Conservation (phyloP, 495 filamentous ascomycete species). For the Penicillium angulare region DNA sequence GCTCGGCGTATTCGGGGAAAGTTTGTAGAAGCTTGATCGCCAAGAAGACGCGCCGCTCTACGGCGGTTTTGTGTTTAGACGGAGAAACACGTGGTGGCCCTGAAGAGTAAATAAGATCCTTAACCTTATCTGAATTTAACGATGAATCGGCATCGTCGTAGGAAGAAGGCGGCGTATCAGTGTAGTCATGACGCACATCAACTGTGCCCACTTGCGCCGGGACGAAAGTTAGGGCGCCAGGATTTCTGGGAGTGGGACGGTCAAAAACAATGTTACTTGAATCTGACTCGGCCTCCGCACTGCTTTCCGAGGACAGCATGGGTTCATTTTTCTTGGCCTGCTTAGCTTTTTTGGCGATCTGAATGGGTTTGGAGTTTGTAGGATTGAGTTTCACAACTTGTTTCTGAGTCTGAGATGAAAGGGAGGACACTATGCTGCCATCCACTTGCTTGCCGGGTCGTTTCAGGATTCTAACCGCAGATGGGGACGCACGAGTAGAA, state of each 20-base stretch:
- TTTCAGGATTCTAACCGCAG: not conserved
- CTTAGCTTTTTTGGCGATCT: not conserved
- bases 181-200: conserved; percentile 8
- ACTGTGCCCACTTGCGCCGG: conserved; percentile 28
- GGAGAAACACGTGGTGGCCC: conserved; percentile 22
- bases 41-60: conserved; percentile 33
- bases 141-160: conserved; percentile 34
- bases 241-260: conserved; percentile 16
- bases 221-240: conserved; percentile 25
- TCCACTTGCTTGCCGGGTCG: not conserved
- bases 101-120: conserved; percentile 9
- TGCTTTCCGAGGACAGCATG: conserved; percentile 25
- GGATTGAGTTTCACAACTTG: not conserved
- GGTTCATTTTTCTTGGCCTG: not conserved
- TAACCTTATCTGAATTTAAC: conserved; percentile 13
- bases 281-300: conserved; percentile 35
- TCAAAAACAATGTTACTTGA: conserved; percentile 34
- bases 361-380: not conserved
- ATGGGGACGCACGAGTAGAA: not conserved
- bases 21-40: conserved; percentile 37
- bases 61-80: conserved; percentile 23
- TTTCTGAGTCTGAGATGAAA: no score
- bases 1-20: conserved; percentile 38
- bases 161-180: conserved; percentile 41
- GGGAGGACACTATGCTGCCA: no score